Evolutionary conservation across 164 flowering plant species (phyloP).

Genomic region (Annona cherimola): DNA sequence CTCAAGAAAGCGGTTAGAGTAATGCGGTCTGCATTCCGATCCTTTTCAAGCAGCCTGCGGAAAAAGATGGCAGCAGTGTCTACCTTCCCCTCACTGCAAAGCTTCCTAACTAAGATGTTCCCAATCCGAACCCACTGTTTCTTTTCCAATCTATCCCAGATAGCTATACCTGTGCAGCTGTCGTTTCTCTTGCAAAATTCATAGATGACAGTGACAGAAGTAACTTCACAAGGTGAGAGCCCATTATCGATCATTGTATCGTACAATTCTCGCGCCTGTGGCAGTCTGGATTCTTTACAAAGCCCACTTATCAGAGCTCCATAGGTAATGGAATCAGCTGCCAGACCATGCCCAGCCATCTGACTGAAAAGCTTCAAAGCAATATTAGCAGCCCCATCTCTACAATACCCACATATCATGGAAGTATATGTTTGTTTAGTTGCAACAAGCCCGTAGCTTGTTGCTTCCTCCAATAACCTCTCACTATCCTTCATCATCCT

Average conservation of each 20-base stretch:
- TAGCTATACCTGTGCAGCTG: constrained; percentile 41
- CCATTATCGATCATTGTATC: constrained; percentile 73
- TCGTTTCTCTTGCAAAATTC: constrained; percentile 74
- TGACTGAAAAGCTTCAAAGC: constrained; percentile 48
- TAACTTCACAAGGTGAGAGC: constrained; percentile 81
- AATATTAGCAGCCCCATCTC: constrained; percentile 35
- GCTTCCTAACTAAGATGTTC: constrained; percentile 73
- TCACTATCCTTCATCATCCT: constrained; percentile 58
- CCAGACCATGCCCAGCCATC: constrained; percentile 57
- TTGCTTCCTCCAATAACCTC: constrained; percentile 51
- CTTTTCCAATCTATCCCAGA: constrained; percentile 63
- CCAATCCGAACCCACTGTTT: constrained; percentile 68
- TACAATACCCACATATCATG: constrained; percentile 73
- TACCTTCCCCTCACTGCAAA: constrained; percentile 66
- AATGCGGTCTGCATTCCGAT: constrained; percentile 42
- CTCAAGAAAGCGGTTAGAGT: constrained; percentile 60
- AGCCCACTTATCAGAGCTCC: constrained; percentile 91
- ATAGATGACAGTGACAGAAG: constrained; percentile 72
- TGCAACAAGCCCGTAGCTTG: constrained; percentile 52
- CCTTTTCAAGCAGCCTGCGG: constrained; percentile 56
- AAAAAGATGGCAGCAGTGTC: constrained; percentile 66
- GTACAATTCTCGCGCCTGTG: constrained; percentile 56
- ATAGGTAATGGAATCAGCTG: constrained; percentile 69
- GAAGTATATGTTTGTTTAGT: constrained; percentile 83
- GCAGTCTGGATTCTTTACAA: constrained; percentile 67